Conservation (phyloP, 768 basidiomycete genomes). For the Boletus tomentosulus region DNA sequence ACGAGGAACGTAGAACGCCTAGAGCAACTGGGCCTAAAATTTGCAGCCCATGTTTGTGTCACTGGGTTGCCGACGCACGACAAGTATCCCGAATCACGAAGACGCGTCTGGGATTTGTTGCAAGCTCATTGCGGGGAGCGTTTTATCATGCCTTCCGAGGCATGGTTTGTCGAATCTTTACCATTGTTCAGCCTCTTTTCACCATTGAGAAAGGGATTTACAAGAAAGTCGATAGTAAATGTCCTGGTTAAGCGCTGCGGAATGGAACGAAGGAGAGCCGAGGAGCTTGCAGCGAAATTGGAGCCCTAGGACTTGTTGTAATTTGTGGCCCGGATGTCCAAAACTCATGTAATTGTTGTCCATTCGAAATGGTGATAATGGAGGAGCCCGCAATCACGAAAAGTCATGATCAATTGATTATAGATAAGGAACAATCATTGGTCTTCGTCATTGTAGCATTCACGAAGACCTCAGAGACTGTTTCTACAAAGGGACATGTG, state of each 20-base stretch:
- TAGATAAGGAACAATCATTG: no score
- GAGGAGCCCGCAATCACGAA: no score
- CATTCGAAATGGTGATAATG: no score
- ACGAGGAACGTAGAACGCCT: background rate
- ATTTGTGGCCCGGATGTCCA: no score
- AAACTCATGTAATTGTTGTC: no score
- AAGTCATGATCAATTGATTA: no score
- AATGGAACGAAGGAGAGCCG: background rate
- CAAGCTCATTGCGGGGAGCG: constrained; percentile 1
- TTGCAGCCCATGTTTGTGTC: constrained; percentile 1
- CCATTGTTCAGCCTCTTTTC: background rate
- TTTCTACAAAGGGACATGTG: no score
- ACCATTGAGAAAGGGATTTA: background rate
- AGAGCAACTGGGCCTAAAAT: background rate
- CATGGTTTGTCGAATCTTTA: background rate
- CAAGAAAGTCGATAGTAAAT: background rate
- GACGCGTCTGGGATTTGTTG: background rate
- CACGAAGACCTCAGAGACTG: no score
- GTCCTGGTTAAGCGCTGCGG: background rate
- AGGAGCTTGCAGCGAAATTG: background rate
- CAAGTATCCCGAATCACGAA: background rate
- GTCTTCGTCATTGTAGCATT: no score
- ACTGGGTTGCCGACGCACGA: background rate
- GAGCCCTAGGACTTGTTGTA: background rate
- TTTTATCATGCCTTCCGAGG: constrained; percentile 1